phyloP scores from a whole-genome alignment of 768 basidiomycete genomes.

The Agaricus blazei region DNA sequence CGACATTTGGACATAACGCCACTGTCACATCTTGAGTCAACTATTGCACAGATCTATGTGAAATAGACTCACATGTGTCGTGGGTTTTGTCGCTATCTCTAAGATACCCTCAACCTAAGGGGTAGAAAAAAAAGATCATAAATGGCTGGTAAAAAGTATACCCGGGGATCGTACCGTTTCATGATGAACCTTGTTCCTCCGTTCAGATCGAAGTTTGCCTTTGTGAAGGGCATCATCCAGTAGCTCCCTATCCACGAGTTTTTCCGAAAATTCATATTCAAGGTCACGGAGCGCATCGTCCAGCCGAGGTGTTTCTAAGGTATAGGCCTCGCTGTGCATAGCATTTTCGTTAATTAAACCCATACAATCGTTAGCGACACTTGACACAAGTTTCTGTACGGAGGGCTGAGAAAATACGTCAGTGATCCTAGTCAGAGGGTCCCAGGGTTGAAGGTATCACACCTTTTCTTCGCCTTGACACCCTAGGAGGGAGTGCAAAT shows the following conservation, averaged over 20 bases:
- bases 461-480: slow-evolving; percentile 89
- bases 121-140: slow-evolving; percentile 6
- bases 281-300: slow-evolving; percentile 44
- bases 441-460: slow-evolving; percentile 16
- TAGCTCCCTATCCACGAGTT: slow-evolving; percentile 36
- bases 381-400: slow-evolving; percentile 65
- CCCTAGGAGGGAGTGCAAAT: slow-evolving; percentile 59
- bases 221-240: slow-evolving; percentile 40
- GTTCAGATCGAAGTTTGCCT: slow-evolving; percentile 32
- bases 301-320: slow-evolving; percentile 42
- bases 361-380: slow-evolving; percentile 58
- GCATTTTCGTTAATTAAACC: slow-evolving; percentile 59
- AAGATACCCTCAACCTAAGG: slow-evolving; percentile 56
- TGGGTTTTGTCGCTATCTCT: slow-evolving; percentile 51
- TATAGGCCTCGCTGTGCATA: slow-evolving; percentile 57
- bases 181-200: slow-evolving; percentile 41
- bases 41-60: neutral
- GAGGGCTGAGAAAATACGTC: slow-evolving; percentile 46
- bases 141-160: slow-evolving; percentile 1
- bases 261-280: slow-evolving; percentile 41
- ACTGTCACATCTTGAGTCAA: slow-evolving; percentile 35
- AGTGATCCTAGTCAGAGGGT: neutral
- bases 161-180: slow-evolving; percentile 35
- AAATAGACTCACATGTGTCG: slow-evolving; percentile 60
- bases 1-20: slow-evolving; percentile 78